These are phyloP conservation scores for Mychonastes homosphaera DNA, from an alignment of 139 green algal species.

Conservation along the genomic window DNA sequence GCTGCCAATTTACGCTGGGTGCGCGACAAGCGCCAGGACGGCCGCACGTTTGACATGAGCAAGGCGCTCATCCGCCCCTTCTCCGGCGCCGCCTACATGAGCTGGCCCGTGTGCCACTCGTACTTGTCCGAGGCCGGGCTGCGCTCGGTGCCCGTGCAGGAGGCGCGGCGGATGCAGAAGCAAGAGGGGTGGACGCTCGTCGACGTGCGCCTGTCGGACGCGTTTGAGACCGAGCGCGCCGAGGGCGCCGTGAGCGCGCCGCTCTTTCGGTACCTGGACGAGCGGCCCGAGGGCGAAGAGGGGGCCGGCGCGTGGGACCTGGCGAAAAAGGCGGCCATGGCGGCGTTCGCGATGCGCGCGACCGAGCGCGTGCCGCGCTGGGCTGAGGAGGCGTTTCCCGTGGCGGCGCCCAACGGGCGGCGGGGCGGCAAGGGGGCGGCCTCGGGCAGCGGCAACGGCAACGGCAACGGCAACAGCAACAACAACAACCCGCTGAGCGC, in stretches of 20 bases:
- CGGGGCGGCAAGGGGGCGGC: neutral
- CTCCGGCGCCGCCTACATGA: constrained; percentile 11
- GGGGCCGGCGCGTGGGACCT: constrained; percentile 14
- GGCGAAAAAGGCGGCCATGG: constrained; percentile 22
- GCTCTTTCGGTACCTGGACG: constrained; percentile 21
- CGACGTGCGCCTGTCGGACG: constrained; percentile 20
- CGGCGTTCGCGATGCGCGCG: constrained; percentile 25
- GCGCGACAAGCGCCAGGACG: constrained; percentile 12
- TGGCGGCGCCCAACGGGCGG: neutral
- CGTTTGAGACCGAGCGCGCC: constrained; percentile 24
- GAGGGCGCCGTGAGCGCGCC: constrained; percentile 21
- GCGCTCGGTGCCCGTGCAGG: neutral
- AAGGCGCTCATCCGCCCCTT: constrained; percentile 16
- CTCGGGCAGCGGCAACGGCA: neutral
- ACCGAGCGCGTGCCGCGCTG: constrained; percentile 10
- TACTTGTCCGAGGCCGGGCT: neutral
- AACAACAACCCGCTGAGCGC: neutral
- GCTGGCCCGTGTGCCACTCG: neutral
- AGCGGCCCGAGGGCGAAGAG: neutral
- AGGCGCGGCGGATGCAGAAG: constrained; percentile 1
- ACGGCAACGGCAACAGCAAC: neutral
- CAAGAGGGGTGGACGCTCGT: constrained; percentile 22
- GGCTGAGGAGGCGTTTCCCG: too few species aligned
- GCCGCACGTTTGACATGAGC: constrained; percentile 1
- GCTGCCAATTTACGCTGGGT: constrained; percentile 18